Evolutionary conservation across 148 eudicot species (phyloP), one percentile per base, ranked within the genome.

Genomic region (Silene uniflora): DNA sequence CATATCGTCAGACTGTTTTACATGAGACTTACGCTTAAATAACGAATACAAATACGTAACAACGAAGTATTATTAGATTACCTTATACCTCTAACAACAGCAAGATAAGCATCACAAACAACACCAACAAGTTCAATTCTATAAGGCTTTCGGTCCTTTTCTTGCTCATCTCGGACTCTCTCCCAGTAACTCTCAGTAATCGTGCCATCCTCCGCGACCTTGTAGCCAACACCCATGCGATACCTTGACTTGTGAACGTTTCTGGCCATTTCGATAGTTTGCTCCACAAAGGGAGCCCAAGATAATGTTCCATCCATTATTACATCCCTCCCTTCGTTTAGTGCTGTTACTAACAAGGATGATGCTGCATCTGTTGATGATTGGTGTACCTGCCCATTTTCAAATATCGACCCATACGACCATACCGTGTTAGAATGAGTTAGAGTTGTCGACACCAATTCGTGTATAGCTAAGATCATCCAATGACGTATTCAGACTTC

Each of bases 51-150:
- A 56, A 56, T 18, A 16, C 18, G 0, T 18, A 56, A 0, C 18
- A 16, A 56, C 13, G 22, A n/a, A 18, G 13, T 21, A 9, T 19
- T 17, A 25, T 32, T 32, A 39, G 44, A 6, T 3, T 86, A 92
- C 97, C 95, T 92, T 62, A 93, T 93, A 62, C 97, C 98, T 82
- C 98, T 83, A 18, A 88, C 90, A 62, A 93, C 95, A 65, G 98
- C 97, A 49, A 91, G 76, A 82, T 83, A 93, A 65, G 97, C 86
- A 73, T 93, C 98, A 76, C 97, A 93, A 75, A 91, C 89, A 62
- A 93, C 98, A 75, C 98, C 98, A 73, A 90, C 98, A 44, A 93
- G 76, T 77, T 93, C 98, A 39, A 93, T 90, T 68, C 95, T 81
- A 44, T 93, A 93, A 7, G 97, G 98, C 60, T 85, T 85, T 58